These are phyloP conservation scores for Hypoxylon intermedium DNA, from an alignment of 495 filamentous ascomycete species.

Conservation along the genomic window DNA sequence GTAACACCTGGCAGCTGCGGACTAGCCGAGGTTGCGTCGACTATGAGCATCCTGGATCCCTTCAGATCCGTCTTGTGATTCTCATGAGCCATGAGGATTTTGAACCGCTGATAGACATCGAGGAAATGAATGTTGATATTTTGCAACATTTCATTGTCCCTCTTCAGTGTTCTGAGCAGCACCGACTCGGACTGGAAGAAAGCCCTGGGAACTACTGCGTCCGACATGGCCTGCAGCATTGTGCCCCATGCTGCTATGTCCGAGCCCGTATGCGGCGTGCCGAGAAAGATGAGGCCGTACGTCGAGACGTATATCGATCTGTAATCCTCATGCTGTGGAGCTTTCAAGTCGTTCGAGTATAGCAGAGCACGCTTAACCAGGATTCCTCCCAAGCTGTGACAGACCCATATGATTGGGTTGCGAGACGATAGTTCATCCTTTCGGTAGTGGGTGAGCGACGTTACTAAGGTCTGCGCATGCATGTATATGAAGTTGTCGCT, in stretches of 20 bases:
- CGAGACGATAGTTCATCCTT: slow-evolving; percentile 63
- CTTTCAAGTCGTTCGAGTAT: slow-evolving; percentile 68
- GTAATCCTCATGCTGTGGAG: slow-evolving; percentile 72
- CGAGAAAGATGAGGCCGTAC: slow-evolving; percentile 84
- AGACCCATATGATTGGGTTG: slow-evolving; percentile 85
- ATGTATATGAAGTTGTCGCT: slow-evolving; percentile 78
- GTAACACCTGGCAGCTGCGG: slow-evolving; percentile 77
- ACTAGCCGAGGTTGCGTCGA: slow-evolving; percentile 77
- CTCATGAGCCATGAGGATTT: slow-evolving; percentile 73
- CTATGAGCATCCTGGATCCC: slow-evolving; percentile 66
- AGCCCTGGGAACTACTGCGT: slow-evolving; percentile 71
- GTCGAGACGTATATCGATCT: slow-evolving; percentile 84
- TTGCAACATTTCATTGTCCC: slow-evolving; percentile 80
- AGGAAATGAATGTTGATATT: slow-evolving; percentile 81
- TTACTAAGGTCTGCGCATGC: slow-evolving; percentile 82
- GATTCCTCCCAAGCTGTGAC: slow-evolving; percentile 82
- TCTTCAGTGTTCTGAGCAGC: slow-evolving; percentile 74
- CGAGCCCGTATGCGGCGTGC: slow-evolving; percentile 84
- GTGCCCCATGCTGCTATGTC: slow-evolving; percentile 79
- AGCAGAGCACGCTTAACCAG: slow-evolving; percentile 71
- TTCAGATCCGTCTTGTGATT: slow-evolving; percentile 70
- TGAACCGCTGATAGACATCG: slow-evolving; percentile 74
- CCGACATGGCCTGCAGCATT: slow-evolving; percentile 75
- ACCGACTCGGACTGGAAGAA: slow-evolving; percentile 74
- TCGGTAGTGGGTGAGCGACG: slow-evolving; percentile 56